Evolutionary conservation across 2,329 filamentous ascomycete species (phyloP), one percentile per base, ranked within the genome.

Genomic region (Pyrenophora graminea): DNA sequence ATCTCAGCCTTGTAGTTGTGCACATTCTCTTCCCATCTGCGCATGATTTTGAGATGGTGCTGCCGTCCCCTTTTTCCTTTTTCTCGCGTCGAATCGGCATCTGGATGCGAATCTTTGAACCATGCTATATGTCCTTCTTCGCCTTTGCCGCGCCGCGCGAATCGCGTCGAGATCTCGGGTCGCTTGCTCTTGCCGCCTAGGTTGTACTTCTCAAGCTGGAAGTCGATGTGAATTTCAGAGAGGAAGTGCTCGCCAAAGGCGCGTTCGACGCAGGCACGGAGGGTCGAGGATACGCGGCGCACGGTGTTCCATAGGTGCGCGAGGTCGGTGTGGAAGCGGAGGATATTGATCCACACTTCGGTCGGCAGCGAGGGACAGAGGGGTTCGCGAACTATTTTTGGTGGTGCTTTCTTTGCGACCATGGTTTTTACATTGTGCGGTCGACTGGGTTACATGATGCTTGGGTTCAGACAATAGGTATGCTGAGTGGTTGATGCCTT

Each of bases 341-440:
- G 61, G 45, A 72, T 64, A 53, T 66, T 65, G 39, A 70, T 69
- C 70, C 69, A 72, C 17, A 72, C 40, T 45, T 72, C 70, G 6
- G 68, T 63, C 1, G 70, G 70, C 3, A 72, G 58, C 4, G 65
- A 60, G 2, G 63, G 57, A 48, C 65, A 68, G 32, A 40, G 27
- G 4, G 56, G 38, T 8, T 49, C 32, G 31, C 44, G 57, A 9
- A 13, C 7, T 9, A 30, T 10, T 5, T 3, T 23, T 21, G 23
- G 33, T n/a, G 23, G 46, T 27, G 33, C 39, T 3, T 39, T 33
- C 32, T 48, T 48, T 23, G 46, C 34, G 41, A 39, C 39, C 46
- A 48, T 48, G 13, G 17, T 12, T 13, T n/a, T n/a, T 30, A 44
- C 39, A 38, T 21, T 30, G 17, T 27, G 30, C 4, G 27, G 15